Evolutionary conservation across 148 eudicot genomes (phyloP).

Genomic region (Amaranthus hypochondriacus): DNA sequence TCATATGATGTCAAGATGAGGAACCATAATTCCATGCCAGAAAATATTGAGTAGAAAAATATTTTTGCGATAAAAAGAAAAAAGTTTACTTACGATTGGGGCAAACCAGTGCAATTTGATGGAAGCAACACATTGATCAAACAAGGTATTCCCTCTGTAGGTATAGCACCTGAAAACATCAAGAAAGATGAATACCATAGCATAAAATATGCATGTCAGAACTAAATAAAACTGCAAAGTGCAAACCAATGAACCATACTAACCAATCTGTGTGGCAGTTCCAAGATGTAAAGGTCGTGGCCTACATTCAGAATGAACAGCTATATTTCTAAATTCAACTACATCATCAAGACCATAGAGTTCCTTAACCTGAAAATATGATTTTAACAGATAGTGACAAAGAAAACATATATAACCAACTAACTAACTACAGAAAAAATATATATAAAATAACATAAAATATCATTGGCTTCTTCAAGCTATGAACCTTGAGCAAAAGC

Average conservation of each 20-base stretch:
- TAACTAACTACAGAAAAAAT: background rate
- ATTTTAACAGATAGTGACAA: background rate
- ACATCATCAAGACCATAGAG: slow-evolving; percentile 82
- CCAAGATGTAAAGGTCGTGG: slow-evolving; percentile 90
- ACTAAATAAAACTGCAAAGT: background rate
- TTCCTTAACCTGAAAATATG: slow-evolving; percentile 69
- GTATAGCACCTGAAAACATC: slow-evolving; percentile 67
- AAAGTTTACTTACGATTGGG: slow-evolving; percentile 63
- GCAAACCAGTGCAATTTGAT: slow-evolving; percentile 72
- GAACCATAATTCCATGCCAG: background rate
- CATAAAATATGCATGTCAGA: background rate
- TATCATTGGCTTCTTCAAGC: slow-evolving; percentile 9
- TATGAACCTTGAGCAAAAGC: slow-evolving; percentile 65
- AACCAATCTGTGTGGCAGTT: slow-evolving; percentile 98
- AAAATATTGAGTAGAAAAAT: background rate
- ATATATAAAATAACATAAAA: slow-evolving; percentile 13
- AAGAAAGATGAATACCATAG: background rate
- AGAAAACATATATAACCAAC: background rate
- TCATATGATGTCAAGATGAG: slow-evolving; percentile 2
- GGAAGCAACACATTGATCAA: slow-evolving; percentile 83
- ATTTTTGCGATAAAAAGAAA: slow-evolving; percentile 1
- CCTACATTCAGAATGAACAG: slow-evolving; percentile 72
- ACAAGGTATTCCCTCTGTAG: slow-evolving; percentile 94
- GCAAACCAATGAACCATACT: slow-evolving; percentile 17
- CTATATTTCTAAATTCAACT: slow-evolving; percentile 71